Base-by-base conservation (phyloP, 1,284 basidiomycete species). In the Sphagnurus paluster region DNA sequence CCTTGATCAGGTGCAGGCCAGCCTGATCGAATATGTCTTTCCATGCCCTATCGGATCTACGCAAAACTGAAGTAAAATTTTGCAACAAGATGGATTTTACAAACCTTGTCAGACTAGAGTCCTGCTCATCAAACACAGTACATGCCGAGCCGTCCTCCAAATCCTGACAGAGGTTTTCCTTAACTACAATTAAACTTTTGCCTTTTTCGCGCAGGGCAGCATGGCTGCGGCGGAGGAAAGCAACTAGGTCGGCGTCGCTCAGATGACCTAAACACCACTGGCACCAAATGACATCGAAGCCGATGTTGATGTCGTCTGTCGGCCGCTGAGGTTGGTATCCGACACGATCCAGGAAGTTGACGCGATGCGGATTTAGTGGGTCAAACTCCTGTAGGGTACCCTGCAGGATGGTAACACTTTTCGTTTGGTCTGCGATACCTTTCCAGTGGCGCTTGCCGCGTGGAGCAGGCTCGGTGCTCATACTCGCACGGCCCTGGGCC, bases 241-340 rank as follows among this genome's bases (percentile, higher is more conserved):
- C 63, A 24, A 92, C 77, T 17, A 97, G 77, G 60, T 94, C 90
- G 4, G 65, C 59, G 60, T 95, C 87, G 42, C 76, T 79, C 50
- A 96, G 72, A 70, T 94, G 90, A n/a, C 90, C 89, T 10, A 96
- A 74, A 70, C 93, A 95, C 94, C 94, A 97, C 64, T 97, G 94
- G 59, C 91, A 92, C 94, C 91, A 93, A 48, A 95, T 79, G 11
- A 93, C 76, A 66, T 93, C 87, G 63, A 87, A 90, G 1, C 76
- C 77, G 29, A 71, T 68, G 28, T 70, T 57, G 5, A 69, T 66
- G 39, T 82, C 76, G 39, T 74, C 72, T 16, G 65, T 39, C 29
- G 65, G 62, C 36, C 56, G 63, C 13, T 59, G 45, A 2, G 80
- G 69, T 24, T 63, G 63, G 59, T 77, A 76, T 3, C 87, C 87